These are phyloP conservation scores for Globisporangium mamillatum DNA, from an alignment of 352 stramenopile species.

Conservation along the genomic window DNA sequence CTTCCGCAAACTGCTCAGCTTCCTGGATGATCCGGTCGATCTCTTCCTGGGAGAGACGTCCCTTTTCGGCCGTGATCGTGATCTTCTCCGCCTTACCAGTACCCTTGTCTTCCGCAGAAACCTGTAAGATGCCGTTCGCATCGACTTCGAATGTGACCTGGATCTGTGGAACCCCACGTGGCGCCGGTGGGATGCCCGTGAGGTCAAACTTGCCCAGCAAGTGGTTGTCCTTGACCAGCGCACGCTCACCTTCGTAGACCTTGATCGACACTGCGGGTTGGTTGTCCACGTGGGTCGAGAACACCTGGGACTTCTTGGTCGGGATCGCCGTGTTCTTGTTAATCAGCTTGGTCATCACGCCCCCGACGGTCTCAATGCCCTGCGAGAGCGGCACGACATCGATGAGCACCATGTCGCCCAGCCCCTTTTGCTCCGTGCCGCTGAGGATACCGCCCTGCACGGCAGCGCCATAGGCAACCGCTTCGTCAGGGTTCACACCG, in stretches of 20 bases:
- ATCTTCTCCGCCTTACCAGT: slow-evolving; percentile 98
- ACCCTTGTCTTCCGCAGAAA: slow-evolving; percentile 96
- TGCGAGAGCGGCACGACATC: slow-evolving; percentile 71
- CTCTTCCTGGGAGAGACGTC: slow-evolving; percentile 94
- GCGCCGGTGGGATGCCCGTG: slow-evolving; percentile 53
- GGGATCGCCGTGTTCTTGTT: slow-evolving; percentile 60
- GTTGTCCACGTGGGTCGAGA: slow-evolving; percentile 70
- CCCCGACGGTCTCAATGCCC: slow-evolving; percentile 65
- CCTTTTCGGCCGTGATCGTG: slow-evolving; percentile 91
- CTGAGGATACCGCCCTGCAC: slow-evolving; percentile 35
- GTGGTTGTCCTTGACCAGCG: slow-evolving; percentile 95
- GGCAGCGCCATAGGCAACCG: slow-evolving; percentile 52
- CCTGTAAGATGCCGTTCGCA: slow-evolving; percentile 86
- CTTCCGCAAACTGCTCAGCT: slow-evolving; percentile 89
- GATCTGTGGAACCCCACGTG: slow-evolving; percentile 63
- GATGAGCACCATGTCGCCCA: slow-evolving; percentile 54
- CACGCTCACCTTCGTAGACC: slow-evolving; percentile 96
- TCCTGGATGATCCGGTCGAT: slow-evolving; percentile 98
- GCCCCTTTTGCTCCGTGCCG: slow-evolving; percentile 44
- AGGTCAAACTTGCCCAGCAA: slow-evolving; percentile 68
- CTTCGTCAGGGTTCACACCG: slow-evolving; percentile 94
- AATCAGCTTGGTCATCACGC: slow-evolving; percentile 77
- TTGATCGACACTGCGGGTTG: slow-evolving; percentile 66
- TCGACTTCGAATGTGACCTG: slow-evolving; percentile 81
- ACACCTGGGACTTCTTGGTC: slow-evolving; percentile 57